Evolutionary conservation across 768 basidiomycete species (phyloP).

Genomic region (Suillus luteus): DNA sequence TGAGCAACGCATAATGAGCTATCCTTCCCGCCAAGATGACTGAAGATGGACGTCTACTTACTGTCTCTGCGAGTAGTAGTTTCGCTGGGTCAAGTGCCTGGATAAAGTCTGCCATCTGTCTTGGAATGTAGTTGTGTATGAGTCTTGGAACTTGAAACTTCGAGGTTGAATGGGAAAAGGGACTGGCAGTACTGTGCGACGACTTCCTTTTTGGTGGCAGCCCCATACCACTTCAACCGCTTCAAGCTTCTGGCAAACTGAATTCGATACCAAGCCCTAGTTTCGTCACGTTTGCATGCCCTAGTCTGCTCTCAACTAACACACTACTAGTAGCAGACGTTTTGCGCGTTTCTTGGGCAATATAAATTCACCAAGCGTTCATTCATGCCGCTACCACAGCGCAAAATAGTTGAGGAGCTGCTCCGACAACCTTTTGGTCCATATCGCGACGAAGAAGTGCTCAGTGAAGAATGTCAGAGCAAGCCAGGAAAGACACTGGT

Average conservation of each 20-base stretch:
- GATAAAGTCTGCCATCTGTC: constrained; percentile 59
- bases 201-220: neutral
- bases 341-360: neutral
- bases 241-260: neutral
- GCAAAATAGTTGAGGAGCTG: constrained; percentile 25
- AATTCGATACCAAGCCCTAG: neutral
- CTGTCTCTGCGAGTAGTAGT: constrained; percentile 64
- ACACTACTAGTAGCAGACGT: neutral
- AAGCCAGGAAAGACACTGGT: constrained; percentile 17
- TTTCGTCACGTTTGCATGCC: neutral
- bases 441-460: constrained; percentile 30
- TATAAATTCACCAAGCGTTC: neutral
- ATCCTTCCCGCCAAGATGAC: neutral
- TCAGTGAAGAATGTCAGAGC: constrained; percentile 24
- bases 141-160: neutral
- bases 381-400: constrained; percentile 1
- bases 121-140: neutral
- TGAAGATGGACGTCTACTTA: constrained; percentile 33
- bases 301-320: neutral
- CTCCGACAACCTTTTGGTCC: constrained; percentile 32
- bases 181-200: neutral
- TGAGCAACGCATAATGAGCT: constrained; percentile 27
- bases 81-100: constrained; percentile 74
- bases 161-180: neutral
- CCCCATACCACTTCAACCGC: neutral